Base-by-base conservation (phyloP, 768 basidiomycete genomes). In the Xerocomus brunneocitrinus region DNA sequence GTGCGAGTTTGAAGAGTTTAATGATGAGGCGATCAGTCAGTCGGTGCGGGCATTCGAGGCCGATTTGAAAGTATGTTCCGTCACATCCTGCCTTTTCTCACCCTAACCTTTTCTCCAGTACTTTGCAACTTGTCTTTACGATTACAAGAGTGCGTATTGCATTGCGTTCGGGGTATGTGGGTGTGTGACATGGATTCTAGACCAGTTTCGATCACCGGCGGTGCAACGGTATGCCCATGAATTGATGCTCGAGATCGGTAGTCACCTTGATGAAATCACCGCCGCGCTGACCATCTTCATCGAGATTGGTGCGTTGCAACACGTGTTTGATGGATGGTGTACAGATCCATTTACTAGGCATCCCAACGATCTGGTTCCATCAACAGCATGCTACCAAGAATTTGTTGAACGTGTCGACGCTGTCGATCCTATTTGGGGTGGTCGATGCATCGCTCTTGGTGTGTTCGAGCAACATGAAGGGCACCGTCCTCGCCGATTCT, bases 1-100 rank as follows among this genome's bases (percentile, higher is more conserved):
- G 51, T 77, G 76, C 42, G 80, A 81, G 47, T 81, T 82, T 40
- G 78, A 80, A 4, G 80, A 80, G 55, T 81, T 79, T 19, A 75
- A 71, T 6, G 77, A 81, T 22, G 77, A 81, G 38, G 73, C 73
- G 1, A 71, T 81, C 16, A 78, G 76, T 56, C 67, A 73, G 24
- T 76, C 77, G 2, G 75, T 80, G 61, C 54, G 73, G 25, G 61
- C 71, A 3, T 75, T 82, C 8, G 76, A 80, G 47, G 72, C 71
- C 0, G 80, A 81, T 56, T 61, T 82, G 46, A 77, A 70, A 65
- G 77, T 74, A 42, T 3, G 69, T 58, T 47, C 34, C 5, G 16
- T 13, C 8, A 19, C 6, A 22, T 52, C 36, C 38, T 14, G 10
- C 36, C 8, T 41, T 39, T n/a, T 24, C 42, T 55, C 35, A 43